Conservation (phyloP, 2,329 filamentous ascomycete species). For the Fusarium setosum region DNA sequence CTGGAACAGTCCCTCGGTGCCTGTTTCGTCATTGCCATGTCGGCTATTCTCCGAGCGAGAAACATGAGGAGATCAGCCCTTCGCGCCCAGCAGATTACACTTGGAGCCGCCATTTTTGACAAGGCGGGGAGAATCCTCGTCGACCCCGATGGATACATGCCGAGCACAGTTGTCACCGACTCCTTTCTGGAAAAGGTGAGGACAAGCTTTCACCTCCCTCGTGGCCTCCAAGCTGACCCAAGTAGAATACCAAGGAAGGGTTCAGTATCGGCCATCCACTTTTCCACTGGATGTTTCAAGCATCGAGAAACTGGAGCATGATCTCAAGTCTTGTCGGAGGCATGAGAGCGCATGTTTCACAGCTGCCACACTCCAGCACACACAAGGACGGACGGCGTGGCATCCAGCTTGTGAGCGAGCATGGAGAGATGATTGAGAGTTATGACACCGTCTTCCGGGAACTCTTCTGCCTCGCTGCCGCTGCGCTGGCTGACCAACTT, state of each 20-base stretch:
- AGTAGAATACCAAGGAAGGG: constrained; percentile 69
- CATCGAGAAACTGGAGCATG: constrained; percentile 80
- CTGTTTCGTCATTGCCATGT: constrained; percentile 68
- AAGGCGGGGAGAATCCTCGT: constrained; percentile 74
- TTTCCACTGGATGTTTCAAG: constrained; percentile 89
- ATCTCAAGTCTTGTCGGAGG: constrained; percentile 75
- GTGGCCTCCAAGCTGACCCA: constrained; percentile 21
- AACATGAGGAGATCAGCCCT: constrained; percentile 64
- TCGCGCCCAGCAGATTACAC: constrained; percentile 70
- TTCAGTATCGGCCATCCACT: constrained; percentile 82
- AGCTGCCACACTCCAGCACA: constrained; percentile 51
- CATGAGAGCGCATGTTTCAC: constrained; percentile 78
- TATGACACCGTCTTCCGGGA: constrained; percentile 85
- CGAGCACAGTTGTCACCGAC: constrained; percentile 81
- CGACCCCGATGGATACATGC: constrained; percentile 75
- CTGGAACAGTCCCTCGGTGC: constrained; percentile 66
- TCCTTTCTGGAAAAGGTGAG: constrained; percentile 75
- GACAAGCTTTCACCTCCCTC: constrained; percentile 7
- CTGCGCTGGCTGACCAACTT: constrained; percentile 76
- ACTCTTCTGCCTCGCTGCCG: constrained; percentile 83
- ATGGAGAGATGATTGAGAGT: constrained; percentile 70
- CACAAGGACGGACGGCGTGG: constrained; percentile 35
- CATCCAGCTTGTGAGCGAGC: constrained; percentile 61
- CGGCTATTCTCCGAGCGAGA: constrained; percentile 65
- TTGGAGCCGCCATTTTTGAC: constrained; percentile 75